Percentiles rank a stretch among this genome's conserved stretches.
Conservation (phyloP, 768 basidiomycete genomes). For the Boletus subparvulus region DNA sequence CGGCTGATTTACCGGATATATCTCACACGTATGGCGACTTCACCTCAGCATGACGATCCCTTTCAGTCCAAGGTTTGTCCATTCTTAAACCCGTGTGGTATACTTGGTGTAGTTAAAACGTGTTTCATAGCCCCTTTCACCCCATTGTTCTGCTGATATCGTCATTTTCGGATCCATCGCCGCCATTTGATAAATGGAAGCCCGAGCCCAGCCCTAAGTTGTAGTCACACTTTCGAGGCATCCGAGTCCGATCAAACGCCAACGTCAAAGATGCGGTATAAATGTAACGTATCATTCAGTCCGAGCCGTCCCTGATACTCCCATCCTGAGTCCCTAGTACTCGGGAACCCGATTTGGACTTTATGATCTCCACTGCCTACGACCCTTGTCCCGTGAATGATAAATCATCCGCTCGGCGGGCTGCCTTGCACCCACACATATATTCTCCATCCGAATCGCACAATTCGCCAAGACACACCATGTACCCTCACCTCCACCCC, state of each 20-base stretch:
- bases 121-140: constrained; percentile 32
- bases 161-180: constrained; percentile 27
- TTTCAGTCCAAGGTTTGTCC: constrained; percentile 20
- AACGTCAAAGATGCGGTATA: constrained; percentile 34
- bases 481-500: constrained; percentile 28
- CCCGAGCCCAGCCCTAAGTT: constrained; percentile 29
- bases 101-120: constrained; percentile 27
- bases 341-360: constrained; percentile 22
- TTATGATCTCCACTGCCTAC: constrained; percentile 33
- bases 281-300: constrained; percentile 26
- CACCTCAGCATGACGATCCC: constrained; percentile 20
- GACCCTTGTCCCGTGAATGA: constrained; percentile 30
- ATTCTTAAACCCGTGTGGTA: constrained; percentile 22
- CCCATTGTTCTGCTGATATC: constrained; percentile 24
- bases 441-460: constrained; percentile 30
- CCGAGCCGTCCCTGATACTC: constrained; percentile 29
- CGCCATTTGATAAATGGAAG: constrained; percentile 36
- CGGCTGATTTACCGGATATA: constrained; percentile 38
- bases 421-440: constrained; percentile 31
- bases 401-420: constrained; percentile 22
- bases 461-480: constrained; percentile 18
- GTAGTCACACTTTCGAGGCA: constrained; percentile 30
- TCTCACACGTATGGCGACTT: constrained; percentile 14
- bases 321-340: constrained; percentile 16
- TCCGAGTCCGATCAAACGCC: constrained; percentile 31